Base-by-base conservation (phyloP, 1,284 basidiomycete species). In the Cutaneotrichosporon curvatum region DNA sequence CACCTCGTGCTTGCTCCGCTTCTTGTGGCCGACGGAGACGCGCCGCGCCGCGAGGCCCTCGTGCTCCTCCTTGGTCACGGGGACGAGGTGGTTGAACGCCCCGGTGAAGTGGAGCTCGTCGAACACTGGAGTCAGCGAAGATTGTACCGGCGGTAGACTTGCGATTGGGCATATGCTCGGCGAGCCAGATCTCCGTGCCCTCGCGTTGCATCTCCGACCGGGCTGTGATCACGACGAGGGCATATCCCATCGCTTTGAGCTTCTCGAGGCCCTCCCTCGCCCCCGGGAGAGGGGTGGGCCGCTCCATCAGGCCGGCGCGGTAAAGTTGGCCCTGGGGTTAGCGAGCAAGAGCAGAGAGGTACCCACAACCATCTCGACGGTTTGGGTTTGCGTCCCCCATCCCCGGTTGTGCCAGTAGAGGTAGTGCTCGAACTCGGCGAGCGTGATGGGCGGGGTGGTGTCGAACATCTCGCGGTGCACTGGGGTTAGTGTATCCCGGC, bases 71-170 rank as follows among this genome's bases (percentile, higher is more conserved):
- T 44, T 44, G 18, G 53, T 47, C 2, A 61, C 64, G 0, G 63
- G 57, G 18, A 66, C 62, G 35, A 72, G 61, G 45, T 67, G 61
- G 40, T 66, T 60, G 53, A 85, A 86, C 58, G 85, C 82, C 2
- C 83, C 84, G 0, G 82, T 87, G 66, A 83, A 87, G 55, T 85
- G 78, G 18, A 86, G 74, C 44, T 77, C 78, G 35, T 84, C 79
- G 52, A 86, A 83, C 28, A 82, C 65, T 81, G 55, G n/a, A 9
- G 43, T 43, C 28, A 49, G 39, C 34, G 25, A 39, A 16, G 10
- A n/a, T n/a, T 4, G 4, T 7, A 11, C 18, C 14, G 25, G n/a
- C n/a, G n/a, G n/a, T n/a, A n/a, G 3, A 60, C 68, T 48, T 43
- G 70, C 70, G 52, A 74, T 81, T 82, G 30, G 82, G 81, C 58